Percentiles rank a stretch among this genome's conserved stretches.
phyloP scores from a whole-genome alignment of 108 stramenopile species.

The Chaetoceros tenuissimus region DNA sequence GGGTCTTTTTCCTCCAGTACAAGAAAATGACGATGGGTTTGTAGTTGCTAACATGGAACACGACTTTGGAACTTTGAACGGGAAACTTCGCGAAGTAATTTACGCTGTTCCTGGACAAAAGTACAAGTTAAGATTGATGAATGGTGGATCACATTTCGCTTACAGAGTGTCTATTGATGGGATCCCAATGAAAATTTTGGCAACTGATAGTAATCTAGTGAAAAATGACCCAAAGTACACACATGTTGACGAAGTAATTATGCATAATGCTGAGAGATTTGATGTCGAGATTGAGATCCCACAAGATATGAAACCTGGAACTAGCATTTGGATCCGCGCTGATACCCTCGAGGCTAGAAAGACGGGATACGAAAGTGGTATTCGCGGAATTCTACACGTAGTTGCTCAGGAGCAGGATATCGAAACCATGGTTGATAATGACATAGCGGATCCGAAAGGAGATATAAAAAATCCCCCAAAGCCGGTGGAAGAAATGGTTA shows the following conservation, averaged over 20 bases:
- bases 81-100: slow-evolving; percentile 19
- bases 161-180: slow-evolving; percentile 8
- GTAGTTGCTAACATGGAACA: slow-evolving; percentile 7
- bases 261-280: no score
- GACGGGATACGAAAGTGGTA: slow-evolving; percentile 9
- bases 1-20: slow-evolving; percentile 3
- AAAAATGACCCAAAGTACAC: no score
- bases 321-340: slow-evolving; percentile 12
- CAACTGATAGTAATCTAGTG: slow-evolving; percentile 12
- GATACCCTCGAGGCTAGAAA: slow-evolving; percentile 14
- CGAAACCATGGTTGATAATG: not conserved
- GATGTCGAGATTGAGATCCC: no score
- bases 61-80: slow-evolving; percentile 20
- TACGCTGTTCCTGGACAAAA: slow-evolving; percentile 3
- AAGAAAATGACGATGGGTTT: slow-evolving; percentile 17
- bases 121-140: slow-evolving; percentile 16
- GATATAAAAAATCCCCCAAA: no score
- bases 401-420: not conserved
- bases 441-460: no score
- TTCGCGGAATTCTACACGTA: not conserved
- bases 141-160: slow-evolving; percentile 14
- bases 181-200: slow-evolving; percentile 16
- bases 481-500: not conserved
- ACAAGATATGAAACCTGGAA: no score
- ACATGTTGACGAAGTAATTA: slow-evolving; percentile 11